Conservation (phyloP, 1,139 yeast genomes). For the Hyphopichia wangnamkhiaoensis region DNA sequence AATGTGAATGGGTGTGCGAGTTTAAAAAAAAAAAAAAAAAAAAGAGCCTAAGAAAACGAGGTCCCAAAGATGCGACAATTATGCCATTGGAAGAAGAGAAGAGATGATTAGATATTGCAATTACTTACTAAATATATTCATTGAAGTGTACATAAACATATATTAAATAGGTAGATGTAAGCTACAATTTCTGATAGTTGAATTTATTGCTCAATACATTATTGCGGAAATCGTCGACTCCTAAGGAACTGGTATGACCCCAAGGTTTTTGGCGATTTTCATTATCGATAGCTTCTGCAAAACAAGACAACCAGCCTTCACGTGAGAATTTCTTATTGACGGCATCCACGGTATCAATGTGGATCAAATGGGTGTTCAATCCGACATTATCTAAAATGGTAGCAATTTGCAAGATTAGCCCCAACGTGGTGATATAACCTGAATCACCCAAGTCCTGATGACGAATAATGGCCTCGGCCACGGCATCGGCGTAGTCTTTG, state of each 20-base stretch:
- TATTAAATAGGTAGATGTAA: not conserved
- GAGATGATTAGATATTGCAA: too few species aligned
- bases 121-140: not conserved
- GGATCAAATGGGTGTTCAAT: slow-evolving; percentile 29
- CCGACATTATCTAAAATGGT: slow-evolving; percentile 44
- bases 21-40: too few species aligned
- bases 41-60: too few species aligned
- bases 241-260: slow-evolving; percentile 41
- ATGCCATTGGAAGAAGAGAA: too few species aligned
- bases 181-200: slow-evolving; percentile 17
- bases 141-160: not conserved
- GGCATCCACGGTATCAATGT: slow-evolving; percentile 29
- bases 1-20: too few species aligned
- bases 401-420: slow-evolving; percentile 35
- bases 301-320: slow-evolving; percentile 36
- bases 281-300: slow-evolving; percentile 36
- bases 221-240: slow-evolving; percentile 30
- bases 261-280: slow-evolving; percentile 34
- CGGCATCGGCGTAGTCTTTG: slow-evolving; percentile 38
- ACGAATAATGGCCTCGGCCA: slow-evolving; percentile 38
- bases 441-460: slow-evolving; percentile 40
- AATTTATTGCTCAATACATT: slow-evolving; percentile 30
- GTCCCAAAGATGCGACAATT: too few species aligned
- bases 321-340: slow-evolving; percentile 29
- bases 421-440: slow-evolving; percentile 39